A percentile compares a stretch with the other conserved stretches of the same genome.
phyloP scores from a whole-genome alignment of 2,329 filamentous ascomycete species.

The Ceratocystiopsis minuta region DNA sequence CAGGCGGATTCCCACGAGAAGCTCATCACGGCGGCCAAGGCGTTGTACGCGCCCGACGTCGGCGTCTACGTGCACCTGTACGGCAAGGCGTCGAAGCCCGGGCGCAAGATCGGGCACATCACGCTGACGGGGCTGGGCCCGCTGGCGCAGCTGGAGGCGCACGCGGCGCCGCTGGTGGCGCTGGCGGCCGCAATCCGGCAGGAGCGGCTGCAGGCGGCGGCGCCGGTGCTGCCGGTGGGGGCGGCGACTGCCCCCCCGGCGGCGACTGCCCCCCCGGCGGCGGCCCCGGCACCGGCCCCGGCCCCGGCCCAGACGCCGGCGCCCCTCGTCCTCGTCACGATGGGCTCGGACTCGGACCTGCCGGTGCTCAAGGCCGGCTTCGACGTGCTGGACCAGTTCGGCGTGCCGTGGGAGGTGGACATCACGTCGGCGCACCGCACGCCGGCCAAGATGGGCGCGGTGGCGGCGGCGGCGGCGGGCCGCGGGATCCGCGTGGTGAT shows the following conservation, averaged over 20 bases:
- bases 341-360: constrained; percentile 70
- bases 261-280: not conserved
- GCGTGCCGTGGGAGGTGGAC: constrained; percentile 52
- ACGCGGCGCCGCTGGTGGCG: constrained; percentile 50
- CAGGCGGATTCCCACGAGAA: constrained; percentile 40
- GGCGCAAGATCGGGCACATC: constrained; percentile 89
- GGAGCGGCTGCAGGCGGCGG: constrained; percentile 28
- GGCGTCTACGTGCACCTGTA: constrained; percentile 64
- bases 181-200: constrained; percentile 40
- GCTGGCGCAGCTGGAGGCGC: constrained; percentile 38
- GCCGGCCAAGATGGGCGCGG: constrained; percentile 48
- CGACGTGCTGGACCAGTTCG: constrained; percentile 47
- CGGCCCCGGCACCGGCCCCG: not conserved
- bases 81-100: constrained; percentile 72
- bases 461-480: constrained; percentile 43
- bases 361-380: constrained; percentile 47
- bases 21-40: constrained; percentile 28
- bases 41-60: constrained; percentile 24
- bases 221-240: constrained; percentile 19
- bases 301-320: constrained; percentile 8
- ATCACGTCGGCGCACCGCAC: constrained; percentile 72
- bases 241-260: constrained; percentile 5
- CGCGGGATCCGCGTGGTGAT: constrained; percentile 58
- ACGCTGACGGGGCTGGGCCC: constrained; percentile 54
- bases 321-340: constrained; percentile 58